Conservation (phyloP, 2,329 filamentous ascomycete genomes). For the Diaporthe citri region DNA sequence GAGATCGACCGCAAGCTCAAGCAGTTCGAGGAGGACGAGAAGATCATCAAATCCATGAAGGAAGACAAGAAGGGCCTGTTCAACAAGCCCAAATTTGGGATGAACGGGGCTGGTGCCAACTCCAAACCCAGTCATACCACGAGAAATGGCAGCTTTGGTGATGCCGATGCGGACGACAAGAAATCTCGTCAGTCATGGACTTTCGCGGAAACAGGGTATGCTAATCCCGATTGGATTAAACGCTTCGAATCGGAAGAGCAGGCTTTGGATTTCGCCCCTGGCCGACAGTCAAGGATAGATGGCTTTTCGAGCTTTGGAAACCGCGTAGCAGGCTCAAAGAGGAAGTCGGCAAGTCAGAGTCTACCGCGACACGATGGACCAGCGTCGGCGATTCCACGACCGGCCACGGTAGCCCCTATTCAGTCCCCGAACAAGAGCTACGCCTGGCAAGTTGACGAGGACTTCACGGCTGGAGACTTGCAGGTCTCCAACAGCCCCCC, state of each 20-base stretch:
- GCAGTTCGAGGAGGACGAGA: slow-evolving; percentile 47
- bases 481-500: slow-evolving; percentile 70
- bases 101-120: slow-evolving; percentile 53
- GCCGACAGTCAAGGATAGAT: slow-evolving; percentile 12
- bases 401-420: slow-evolving; percentile 43
- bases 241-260: slow-evolving; percentile 20
- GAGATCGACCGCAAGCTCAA: slow-evolving; percentile 50
- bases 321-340: slow-evolving; percentile 18
- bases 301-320: slow-evolving; percentile 29
- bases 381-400: slow-evolving; percentile 40
- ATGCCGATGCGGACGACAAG: slow-evolving; percentile 48
- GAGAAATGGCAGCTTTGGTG: slow-evolving; percentile 41
- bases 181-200: slow-evolving; percentile 43
- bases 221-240: slow-evolving; percentile 41
- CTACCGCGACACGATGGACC: slow-evolving; percentile 31
- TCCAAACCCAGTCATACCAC: slow-evolving; percentile 48
- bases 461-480: slow-evolving; percentile 69
- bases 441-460: slow-evolving; percentile 68
- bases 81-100: slow-evolving; percentile 49
- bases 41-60: slow-evolving; percentile 43
- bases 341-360: slow-evolving; percentile 5
- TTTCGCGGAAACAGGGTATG: slow-evolving; percentile 31
- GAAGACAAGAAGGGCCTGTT: slow-evolving; percentile 51
- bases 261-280: slow-evolving; percentile 31
- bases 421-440: slow-evolving; percentile 64